Evolutionary conservation across 306 rosid genomes (phyloP).

Genomic region (Abrus pulchellus): DNA sequence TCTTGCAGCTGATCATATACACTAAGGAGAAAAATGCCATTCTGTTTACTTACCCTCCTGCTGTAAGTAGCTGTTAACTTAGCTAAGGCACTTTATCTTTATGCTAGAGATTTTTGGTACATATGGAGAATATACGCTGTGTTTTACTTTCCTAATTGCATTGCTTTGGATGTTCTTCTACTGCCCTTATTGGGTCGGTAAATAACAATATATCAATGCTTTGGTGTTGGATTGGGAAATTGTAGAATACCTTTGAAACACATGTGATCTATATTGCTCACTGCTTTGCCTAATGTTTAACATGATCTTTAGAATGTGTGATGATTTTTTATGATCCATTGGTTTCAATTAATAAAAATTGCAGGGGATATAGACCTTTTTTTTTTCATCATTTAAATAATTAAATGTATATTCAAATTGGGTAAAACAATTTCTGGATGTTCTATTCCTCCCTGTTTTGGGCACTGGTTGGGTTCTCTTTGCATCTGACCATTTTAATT

Average conservation of each 20-base stretch:
- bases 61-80: slow-evolving; percentile 59
- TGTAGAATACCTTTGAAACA: slow-evolving; percentile 30
- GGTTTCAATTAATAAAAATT: neutral
- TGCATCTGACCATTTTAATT: slow-evolving; percentile 7
- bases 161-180: slow-evolving; percentile 4
- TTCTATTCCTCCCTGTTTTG: slow-evolving; percentile 19
- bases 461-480: neutral
- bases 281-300: slow-evolving; percentile 12
- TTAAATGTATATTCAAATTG: slow-evolving; percentile 24
- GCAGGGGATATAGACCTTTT: neutral
- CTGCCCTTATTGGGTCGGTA: neutral
- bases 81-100: neutral
- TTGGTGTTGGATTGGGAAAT: slow-evolving; percentile 34
- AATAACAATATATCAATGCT: neutral
- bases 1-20: slow-evolving; percentile 87
- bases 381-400: neutral
- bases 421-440: neutral
- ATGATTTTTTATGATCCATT: slow-evolving; percentile 10
- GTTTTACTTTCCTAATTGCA: slow-evolving; percentile 13
- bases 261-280: neutral
- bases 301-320: slow-evolving; percentile 8
- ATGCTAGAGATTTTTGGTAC: slow-evolving; percentile 6
- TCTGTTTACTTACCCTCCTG: slow-evolving; percentile 86
- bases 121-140: slow-evolving; percentile 22
- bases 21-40: slow-evolving; percentile 94